Evolutionary conservation across 2,329 filamentous ascomycete species (phyloP).

Genomic region (Cladosporium phlei): DNA sequence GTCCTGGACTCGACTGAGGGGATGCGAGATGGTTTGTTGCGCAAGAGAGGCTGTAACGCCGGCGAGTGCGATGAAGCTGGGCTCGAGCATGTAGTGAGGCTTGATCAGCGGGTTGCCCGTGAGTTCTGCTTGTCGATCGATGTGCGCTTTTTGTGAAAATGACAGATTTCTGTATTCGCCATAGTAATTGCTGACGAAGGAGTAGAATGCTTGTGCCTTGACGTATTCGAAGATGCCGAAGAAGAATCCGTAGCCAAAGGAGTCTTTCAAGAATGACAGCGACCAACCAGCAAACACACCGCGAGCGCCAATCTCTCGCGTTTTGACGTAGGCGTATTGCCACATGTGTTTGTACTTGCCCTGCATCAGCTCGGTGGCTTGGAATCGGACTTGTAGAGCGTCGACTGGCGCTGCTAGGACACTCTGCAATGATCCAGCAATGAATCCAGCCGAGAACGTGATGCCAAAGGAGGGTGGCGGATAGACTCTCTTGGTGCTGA

Average conservation of each 20-base stretch:
- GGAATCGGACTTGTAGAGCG: slow-evolving; percentile 69
- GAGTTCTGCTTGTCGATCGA: slow-evolving; percentile 24
- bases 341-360: slow-evolving; percentile 66
- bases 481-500: slow-evolving; percentile 60
- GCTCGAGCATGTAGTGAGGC: slow-evolving; percentile 72
- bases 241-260: slow-evolving; percentile 64
- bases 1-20: slow-evolving; percentile 64
- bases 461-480: slow-evolving; percentile 60
- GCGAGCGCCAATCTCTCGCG: slow-evolving; percentile 65
- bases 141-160: slow-evolving; percentile 29
- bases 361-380: slow-evolving; percentile 56
- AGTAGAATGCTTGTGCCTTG: slow-evolving; percentile 69
- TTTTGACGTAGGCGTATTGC: slow-evolving; percentile 62
- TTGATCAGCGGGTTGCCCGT: slow-evolving; percentile 51
- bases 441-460: slow-evolving; percentile 65
- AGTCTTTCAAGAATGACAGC: slow-evolving; percentile 64
- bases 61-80: slow-evolving; percentile 64
- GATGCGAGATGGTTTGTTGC: slow-evolving; percentile 67
- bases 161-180: slow-evolving; percentile 38
- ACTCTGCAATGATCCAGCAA: slow-evolving; percentile 66
- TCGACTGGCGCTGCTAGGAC: slow-evolving; percentile 70
- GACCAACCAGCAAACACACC: slow-evolving; percentile 72
- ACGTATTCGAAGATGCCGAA: slow-evolving; percentile 72
- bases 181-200: slow-evolving; percentile 67
- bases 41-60: slow-evolving; percentile 64